A percentile compares a stretch with the other conserved stretches of the same genome.
These are phyloP conservation scores for Mucor plumbeus DNA, from an alignment of 371 early-diverging fungal species.

Conservation along the genomic window DNA sequence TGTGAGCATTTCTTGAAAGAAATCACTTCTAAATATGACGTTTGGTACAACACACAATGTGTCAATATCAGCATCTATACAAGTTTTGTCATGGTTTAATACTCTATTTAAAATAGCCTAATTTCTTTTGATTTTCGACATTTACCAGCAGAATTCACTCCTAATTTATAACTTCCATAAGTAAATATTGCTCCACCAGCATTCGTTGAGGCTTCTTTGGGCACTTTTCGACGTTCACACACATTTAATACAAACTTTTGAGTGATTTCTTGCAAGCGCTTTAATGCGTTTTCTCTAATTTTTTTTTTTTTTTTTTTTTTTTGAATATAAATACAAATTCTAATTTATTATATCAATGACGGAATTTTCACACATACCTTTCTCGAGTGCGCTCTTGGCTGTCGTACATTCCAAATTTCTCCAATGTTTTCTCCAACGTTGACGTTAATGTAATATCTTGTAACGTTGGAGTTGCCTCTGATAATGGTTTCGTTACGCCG, in stretches of 20 bases:
- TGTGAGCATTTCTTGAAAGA: constrained; percentile 77
- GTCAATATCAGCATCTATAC: constrained; percentile 88
- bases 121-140: neutral
- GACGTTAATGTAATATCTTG: constrained; percentile 37
- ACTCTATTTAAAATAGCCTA: too few species aligned
- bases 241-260: constrained; percentile 66
- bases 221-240: constrained; percentile 20
- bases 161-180: constrained; percentile 93
- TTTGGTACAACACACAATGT: constrained; percentile 90
- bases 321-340: neutral
- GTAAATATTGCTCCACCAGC: constrained; percentile 88
- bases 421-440: constrained; percentile 17
- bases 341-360: too few species aligned
- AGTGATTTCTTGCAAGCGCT: constrained; percentile 63
- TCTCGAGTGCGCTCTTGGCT: constrained; percentile 6
- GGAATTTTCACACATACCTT: neutral
- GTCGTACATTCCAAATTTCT: constrained; percentile 25
- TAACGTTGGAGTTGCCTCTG: constrained; percentile 28
- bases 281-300: constrained; percentile 12
- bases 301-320: too few species aligned
- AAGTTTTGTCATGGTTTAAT: neutral
- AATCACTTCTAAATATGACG: constrained; percentile 80
- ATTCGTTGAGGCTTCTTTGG: neutral
- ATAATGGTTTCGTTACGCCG: constrained; percentile 27
- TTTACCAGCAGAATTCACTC: constrained; percentile 81